Evolutionary conservation across 495 filamentous ascomycete species (phyloP), one percentile per base, ranked within the genome.

Genomic region (Podospora fimiseda): DNA sequence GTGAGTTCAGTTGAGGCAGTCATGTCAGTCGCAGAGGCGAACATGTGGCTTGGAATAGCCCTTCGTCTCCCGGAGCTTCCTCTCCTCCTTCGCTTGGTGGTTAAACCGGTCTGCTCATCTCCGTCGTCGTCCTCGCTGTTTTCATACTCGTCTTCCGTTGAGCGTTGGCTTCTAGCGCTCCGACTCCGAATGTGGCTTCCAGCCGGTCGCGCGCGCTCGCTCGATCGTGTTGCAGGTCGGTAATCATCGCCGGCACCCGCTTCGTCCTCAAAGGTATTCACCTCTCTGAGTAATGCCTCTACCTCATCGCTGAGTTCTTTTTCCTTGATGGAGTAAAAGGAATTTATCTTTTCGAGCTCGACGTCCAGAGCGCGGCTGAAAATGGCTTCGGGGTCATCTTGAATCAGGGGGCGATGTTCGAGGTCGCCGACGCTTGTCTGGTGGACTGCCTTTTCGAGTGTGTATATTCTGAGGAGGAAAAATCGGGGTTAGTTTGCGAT

Each of bases 271-370:
- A 85, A 94, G 4, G 77, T 70, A 51, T 83, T 79, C n/a, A 86
- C 80, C 64, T 96, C 93, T 19, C 73, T 79, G 52, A 90, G 63
- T 7, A 96, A 70, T 19, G 84, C 75, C n/a, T 86, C 81, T 2
- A 92, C 84, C 57, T 93, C 89, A 40, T 84, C 81, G 48, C 85
- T 82, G 43, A 97, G 82, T 62, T 96, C 90, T 9, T 77, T 70
- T 69, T 98, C 89, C 64, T 97, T 97, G 44, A 86, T 70, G 51
- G 80, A 79, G 69, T 89, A 97, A 70, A 97, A 98, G 1, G 84
- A 86, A 63, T 81, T 87, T 50, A 97, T 86, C 74, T 96, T 97
- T 67, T 96, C 90, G 49, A 98, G 70, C 65, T 97, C 93, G 2
- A 83, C 75, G 68, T 97, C 93, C 8, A 98, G 77, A 23, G 89